phyloP scores from a whole-genome alignment of 108 stramenopile genomes.

The Aureococcus anophagefferens region DNA sequence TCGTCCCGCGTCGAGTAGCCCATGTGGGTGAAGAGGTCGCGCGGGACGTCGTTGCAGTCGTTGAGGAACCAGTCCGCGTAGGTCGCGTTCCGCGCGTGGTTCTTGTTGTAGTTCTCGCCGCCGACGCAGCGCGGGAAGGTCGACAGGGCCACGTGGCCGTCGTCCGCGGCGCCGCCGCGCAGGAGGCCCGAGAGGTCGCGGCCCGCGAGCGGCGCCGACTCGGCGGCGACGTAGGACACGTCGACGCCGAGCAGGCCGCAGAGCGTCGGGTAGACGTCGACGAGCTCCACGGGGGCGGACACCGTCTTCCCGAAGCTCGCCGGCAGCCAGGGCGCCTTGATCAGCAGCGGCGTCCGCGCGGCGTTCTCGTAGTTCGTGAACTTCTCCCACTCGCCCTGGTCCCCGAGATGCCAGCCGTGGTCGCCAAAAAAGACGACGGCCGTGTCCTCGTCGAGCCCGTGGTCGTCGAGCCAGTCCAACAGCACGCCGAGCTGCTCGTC shows the following conservation, averaged over 20 bases:
- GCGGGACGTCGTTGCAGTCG: neutral
- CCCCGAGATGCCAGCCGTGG: neutral
- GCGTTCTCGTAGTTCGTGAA: neutral
- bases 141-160: neutral
- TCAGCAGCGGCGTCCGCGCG: neutral
- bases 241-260: neutral
- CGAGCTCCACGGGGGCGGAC: neutral
- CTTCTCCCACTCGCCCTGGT: neutral
- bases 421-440: neutral
- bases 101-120: neutral
- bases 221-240: neutral
- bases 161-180: neutral
- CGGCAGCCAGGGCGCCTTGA: neutral
- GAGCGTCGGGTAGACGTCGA: neutral
- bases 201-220: neutral
- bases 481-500: slow-evolving; percentile 16
- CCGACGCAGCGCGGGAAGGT: slow-evolving; percentile 3
- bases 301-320: neutral
- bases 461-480: neutral
- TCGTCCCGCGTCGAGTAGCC: slow-evolving; percentile 12
- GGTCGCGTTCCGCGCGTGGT: neutral
- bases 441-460: neutral
- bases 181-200: slow-evolving; percentile 5
- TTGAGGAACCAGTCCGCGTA: too few relatives aligned
- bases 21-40: slow-evolving; percentile 1